These are phyloP conservation scores for Phytophthora pinifolia DNA, from an alignment of 352 stramenopile species.

Conservation along the genomic window DNA sequence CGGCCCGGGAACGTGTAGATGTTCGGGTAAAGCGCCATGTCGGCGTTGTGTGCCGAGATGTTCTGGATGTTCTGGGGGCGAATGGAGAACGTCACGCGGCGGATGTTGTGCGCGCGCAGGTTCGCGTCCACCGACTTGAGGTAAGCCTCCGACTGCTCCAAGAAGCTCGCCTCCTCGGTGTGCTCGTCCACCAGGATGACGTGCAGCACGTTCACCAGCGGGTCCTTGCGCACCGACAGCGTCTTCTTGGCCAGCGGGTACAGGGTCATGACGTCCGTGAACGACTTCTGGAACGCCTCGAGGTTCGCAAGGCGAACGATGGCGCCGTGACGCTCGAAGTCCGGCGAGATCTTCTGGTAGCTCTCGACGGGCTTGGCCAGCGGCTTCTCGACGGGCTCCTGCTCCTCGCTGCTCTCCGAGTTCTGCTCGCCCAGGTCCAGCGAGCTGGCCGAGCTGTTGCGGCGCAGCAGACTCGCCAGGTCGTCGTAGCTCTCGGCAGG, in stretches of 20 bases:
- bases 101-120: constrained; percentile 77
- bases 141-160: constrained; percentile 60
- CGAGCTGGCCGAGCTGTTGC: constrained; percentile 54
- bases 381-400: constrained; percentile 28
- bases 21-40: constrained; percentile 81
- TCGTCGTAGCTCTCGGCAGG: constrained; percentile 86
- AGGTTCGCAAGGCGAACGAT: constrained; percentile 90
- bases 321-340: constrained; percentile 73
- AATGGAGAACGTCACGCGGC: constrained; percentile 88
- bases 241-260: constrained; percentile 74
- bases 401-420: constrained; percentile 40
- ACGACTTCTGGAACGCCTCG: constrained; percentile 69
- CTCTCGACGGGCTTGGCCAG: constrained; percentile 41
- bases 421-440: constrained; percentile 35
- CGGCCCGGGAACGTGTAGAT: constrained; percentile 91
- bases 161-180: constrained; percentile 50
- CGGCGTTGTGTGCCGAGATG: constrained; percentile 36
- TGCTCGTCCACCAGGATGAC: constrained; percentile 76
- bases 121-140: constrained; percentile 63
- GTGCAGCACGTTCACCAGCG: constrained; percentile 85
- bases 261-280: constrained; percentile 66
- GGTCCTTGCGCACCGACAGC: constrained; percentile 61
- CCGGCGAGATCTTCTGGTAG: constrained; percentile 76
- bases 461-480: constrained; percentile 64
- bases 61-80: constrained; percentile 51